phyloP scores from a whole-genome alignment of 1,139 yeast genomes.

The Diutina pseudorugosa region DNA sequence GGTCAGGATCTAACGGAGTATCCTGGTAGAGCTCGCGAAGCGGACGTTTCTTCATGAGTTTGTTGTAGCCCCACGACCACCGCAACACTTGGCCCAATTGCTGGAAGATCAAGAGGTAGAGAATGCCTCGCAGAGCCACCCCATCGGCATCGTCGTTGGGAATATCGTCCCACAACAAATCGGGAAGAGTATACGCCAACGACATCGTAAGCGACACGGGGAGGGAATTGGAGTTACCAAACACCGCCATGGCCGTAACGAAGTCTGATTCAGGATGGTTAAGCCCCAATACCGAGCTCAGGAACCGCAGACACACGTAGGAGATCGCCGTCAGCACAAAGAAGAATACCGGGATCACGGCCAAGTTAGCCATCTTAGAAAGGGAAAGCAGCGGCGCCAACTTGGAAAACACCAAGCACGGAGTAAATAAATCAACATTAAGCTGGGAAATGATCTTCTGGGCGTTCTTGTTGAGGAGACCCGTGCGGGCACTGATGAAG shows the following conservation, averaged over 20 bases:
- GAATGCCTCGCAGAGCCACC: slow-evolving; percentile 70
- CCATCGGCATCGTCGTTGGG: slow-evolving; percentile 54
- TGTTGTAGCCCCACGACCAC: slow-evolving; percentile 92
- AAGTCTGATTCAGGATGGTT: slow-evolving; percentile 60
- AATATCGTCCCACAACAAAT: slow-evolving; percentile 63
- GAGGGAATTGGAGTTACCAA: slow-evolving; percentile 71
- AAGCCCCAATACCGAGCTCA: slow-evolving; percentile 26
- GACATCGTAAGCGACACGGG: slow-evolving; percentile 71
- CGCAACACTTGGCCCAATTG: slow-evolving; percentile 75
- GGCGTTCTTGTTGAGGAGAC: slow-evolving; percentile 45
- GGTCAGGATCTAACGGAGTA: background rate
- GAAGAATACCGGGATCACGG: slow-evolving; percentile 63
- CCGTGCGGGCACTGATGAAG: slow-evolving; percentile 51
- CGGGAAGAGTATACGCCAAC: slow-evolving; percentile 61
- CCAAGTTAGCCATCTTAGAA: slow-evolving; percentile 53
- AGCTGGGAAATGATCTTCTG: slow-evolving; percentile 56
- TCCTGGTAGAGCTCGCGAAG: slow-evolving; percentile 20
- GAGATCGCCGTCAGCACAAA: slow-evolving; percentile 55
- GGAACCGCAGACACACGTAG: slow-evolving; percentile 37
- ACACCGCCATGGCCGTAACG: slow-evolving; percentile 83
- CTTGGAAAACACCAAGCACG: slow-evolving; percentile 72
- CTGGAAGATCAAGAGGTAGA: slow-evolving; percentile 68
- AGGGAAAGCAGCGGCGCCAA: slow-evolving; percentile 64
- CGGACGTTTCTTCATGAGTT: slow-evolving; percentile 44
- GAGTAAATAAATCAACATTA: slow-evolving; percentile 74